Conservation (phyloP, 306 rosid species). For the Glycine tomentella region DNA sequence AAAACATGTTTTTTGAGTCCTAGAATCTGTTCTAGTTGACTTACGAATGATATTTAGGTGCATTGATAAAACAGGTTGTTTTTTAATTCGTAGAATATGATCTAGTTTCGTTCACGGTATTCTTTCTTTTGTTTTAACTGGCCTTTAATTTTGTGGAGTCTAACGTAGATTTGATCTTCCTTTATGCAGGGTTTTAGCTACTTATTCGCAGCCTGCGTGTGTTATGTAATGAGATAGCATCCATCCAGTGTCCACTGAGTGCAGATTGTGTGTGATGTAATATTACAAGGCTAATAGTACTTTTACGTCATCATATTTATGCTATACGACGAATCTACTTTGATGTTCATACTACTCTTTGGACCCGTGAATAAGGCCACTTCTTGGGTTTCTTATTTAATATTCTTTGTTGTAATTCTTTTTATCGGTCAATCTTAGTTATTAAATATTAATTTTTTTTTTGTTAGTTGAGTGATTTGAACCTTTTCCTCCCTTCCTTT, state of each 20-base stretch:
- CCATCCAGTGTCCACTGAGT: slow-evolving; percentile 26
- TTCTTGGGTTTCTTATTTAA: slow-evolving; percentile 30
- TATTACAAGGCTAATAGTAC: slow-evolving; percentile 8
- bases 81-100: too few species aligned
- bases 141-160: too few species aligned
- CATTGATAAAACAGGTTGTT: too few species aligned
- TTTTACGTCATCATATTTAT: slow-evolving; percentile 36
- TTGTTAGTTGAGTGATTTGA: too few species aligned
- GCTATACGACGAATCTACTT: slow-evolving; percentile 28
- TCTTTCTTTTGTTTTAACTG: too few species aligned
- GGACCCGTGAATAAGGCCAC: slow-evolving; percentile 44
- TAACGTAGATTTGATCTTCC: neutral
- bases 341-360: slow-evolving; percentile 9
- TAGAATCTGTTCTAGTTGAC: too few species aligned
- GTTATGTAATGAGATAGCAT: slow-evolving; percentile 25
- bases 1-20: too few species aligned
- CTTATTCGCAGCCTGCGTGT: slow-evolving; percentile 33
- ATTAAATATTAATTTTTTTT: too few species aligned
- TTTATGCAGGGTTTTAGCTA: slow-evolving; percentile 63
- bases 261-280: slow-evolving; percentile 23
- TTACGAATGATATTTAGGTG: too few species aligned
- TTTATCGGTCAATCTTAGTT: too few species aligned
- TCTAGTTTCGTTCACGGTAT: too few species aligned
- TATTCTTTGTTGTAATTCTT: slow-evolving; percentile 41
- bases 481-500: too few species aligned